Conservation (phyloP, 257 asterid species). For the Solanum sitiens region DNA sequence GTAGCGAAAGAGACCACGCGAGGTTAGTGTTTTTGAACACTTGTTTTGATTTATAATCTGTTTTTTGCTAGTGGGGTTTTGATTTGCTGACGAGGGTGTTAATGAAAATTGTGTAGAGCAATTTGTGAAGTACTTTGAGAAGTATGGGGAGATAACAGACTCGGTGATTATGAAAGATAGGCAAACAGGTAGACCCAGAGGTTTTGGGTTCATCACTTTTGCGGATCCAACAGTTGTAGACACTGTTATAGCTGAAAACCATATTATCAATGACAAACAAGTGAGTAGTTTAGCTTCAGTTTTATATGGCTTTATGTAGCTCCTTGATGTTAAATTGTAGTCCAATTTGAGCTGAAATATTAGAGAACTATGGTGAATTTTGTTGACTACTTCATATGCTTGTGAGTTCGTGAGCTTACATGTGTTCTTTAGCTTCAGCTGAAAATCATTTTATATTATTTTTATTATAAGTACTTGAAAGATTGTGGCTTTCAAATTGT, state of each 20-base stretch:
- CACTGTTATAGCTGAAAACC: slow-evolving; percentile 80
- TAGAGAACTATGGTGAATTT: not conserved
- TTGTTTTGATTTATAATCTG: not conserved
- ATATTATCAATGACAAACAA: slow-evolving; percentile 81
- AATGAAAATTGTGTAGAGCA: slow-evolving; percentile 28
- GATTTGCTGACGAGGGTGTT: not conserved
- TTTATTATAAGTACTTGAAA: not conserved
- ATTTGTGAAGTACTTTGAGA: slow-evolving; percentile 89
- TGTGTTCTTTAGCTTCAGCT: not conserved
- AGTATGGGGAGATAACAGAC: slow-evolving; percentile 93
- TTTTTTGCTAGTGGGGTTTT: not conserved
- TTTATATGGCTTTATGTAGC: not conserved
- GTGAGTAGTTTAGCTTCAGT: slow-evolving; percentile 23
- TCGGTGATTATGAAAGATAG: slow-evolving; percentile 95
- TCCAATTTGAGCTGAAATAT: not conserved
- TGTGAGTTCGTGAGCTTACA: not conserved
- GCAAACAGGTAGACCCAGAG: slow-evolving; percentile 87
- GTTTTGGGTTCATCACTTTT: slow-evolving; percentile 87
- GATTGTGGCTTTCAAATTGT: not conserved
- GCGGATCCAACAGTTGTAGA: slow-evolving; percentile 78
- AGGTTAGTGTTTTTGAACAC: slow-evolving; percentile 31
- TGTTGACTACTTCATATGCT: not conserved
- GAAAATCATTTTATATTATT: not conserved
- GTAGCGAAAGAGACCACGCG: slow-evolving; percentile 71
- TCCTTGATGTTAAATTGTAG: not conserved